Base-by-base conservation (phyloP, 345 rosid species). In the Citrus mangshanensis region DNA sequence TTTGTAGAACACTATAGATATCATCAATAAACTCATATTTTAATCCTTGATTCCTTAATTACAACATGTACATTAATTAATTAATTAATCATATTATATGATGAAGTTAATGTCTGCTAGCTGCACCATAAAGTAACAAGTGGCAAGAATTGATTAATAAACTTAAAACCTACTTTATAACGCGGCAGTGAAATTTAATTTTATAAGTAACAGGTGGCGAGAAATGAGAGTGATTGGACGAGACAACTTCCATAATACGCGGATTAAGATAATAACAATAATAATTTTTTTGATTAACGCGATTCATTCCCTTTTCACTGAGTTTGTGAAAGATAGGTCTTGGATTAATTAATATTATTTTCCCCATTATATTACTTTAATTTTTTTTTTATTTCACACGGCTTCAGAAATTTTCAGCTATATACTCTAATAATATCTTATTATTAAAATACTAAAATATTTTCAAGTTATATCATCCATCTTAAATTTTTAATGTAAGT, bases 181-280 rank as follows among this genome's bases (percentile, higher is more conserved):
- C n/a, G 19, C 22, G n/a, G 58, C 58, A 54, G n/a, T 54, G 22
- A 54, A 54, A 54, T 16, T 54, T 54, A 54, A 54, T 54, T 54
- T 54, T 54, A 54, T 54, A 54, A 18, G 34, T 21, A 22, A 38
- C 49, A 68, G 34, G 21, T 58, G 64, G 35, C 66, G 42, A 37
- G 46, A 69, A 61, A 34, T 34, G 68, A 18, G 59, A 54, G n/a
- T 6, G 18, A 37, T 19, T 64, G 68, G 74, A 18, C 9, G 37
- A 69, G 85, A 82, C 89, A 86, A 7, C 72, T 25, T 79, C 87
- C 87, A 55, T 75, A 61, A 87, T 84, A 66, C 78, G 35, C 34
- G 89, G 87, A 75, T 74, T 81, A 74, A 58, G 75, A 72, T 68
- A 74, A 35, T 65, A 37, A 40, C 54, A 37, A 40, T 74, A 61